phyloP scores from a whole-genome alignment of 2,329 filamentous ascomycete genomes.

The Talaromyces sp. region DNA sequence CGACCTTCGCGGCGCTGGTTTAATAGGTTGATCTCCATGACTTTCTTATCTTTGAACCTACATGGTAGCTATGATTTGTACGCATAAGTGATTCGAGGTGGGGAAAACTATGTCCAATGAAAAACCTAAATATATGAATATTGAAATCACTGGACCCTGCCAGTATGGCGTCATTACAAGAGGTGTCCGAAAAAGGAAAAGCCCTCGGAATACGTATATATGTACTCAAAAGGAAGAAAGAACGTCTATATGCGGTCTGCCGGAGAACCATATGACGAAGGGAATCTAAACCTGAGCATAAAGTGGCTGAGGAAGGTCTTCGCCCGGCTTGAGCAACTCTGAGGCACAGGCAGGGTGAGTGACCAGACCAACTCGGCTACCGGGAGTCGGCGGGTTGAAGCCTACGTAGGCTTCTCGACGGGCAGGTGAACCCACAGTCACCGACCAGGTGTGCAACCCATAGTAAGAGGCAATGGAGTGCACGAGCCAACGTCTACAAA shows the following conservation, averaged over 20 bases:
- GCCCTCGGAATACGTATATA: background rate
- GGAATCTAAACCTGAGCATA: slow-evolving; percentile 39
- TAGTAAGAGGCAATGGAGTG: slow-evolving; percentile 94
- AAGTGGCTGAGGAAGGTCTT: slow-evolving; percentile 41
- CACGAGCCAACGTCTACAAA: slow-evolving; percentile 78
- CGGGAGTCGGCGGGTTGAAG: slow-evolving; percentile 48
- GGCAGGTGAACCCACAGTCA: slow-evolving; percentile 70
- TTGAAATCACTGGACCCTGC: background rate
- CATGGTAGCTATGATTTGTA: background rate
- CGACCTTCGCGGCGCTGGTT: no score
- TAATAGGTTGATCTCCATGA: no score
- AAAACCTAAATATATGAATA: slow-evolving; percentile 6
- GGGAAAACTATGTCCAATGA: slow-evolving; percentile 10
- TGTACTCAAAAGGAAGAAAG: background rate
- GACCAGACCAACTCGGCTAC: slow-evolving; percentile 29
- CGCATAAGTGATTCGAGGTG: background rate
- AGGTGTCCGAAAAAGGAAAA: background rate
- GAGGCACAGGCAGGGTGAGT: slow-evolving; percentile 32
- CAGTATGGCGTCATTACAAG: slow-evolving; percentile 5
- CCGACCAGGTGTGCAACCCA: slow-evolving; percentile 79
- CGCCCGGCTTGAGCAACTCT: slow-evolving; percentile 36
- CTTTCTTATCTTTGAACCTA: no score
- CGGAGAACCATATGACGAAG: background rate
- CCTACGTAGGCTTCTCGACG: slow-evolving; percentile 83
- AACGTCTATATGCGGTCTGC: background rate